These are phyloP conservation scores for Bipolaris oryzae DNA, from an alignment of 2,329 filamentous ascomycete species.

Conservation along the genomic window DNA sequence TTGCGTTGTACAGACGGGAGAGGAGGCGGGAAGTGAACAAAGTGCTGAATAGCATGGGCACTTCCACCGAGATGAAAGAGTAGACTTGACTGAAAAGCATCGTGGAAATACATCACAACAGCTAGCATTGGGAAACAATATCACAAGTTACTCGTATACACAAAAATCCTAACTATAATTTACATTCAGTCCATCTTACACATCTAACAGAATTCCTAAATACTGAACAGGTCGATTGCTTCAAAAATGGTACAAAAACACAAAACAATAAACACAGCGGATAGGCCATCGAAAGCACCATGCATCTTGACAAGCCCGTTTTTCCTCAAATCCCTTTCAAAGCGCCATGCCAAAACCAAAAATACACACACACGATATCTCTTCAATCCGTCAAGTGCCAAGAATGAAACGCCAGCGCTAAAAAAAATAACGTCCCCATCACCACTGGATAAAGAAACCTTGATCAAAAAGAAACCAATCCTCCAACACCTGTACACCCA, in stretches of 20 bases:
- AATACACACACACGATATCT: neutral
- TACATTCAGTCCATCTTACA: neutral
- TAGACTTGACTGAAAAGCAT: neutral
- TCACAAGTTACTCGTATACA: too few relatives aligned
- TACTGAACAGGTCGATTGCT: neutral
- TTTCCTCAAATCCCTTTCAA: neutral
- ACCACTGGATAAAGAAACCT: neutral
- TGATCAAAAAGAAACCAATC: neutral
- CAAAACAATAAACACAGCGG: too few relatives aligned
- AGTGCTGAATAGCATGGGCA: neutral
- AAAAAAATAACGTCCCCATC: neutral
- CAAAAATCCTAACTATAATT: too few relatives aligned
- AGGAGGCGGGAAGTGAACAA: neutral
- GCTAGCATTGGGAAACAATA: too few relatives aligned
- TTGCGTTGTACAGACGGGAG: neutral
- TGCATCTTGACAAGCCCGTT: neutral
- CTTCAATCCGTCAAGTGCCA: neutral
- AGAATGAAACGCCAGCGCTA: neutral
- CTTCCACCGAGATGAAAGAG: neutral
- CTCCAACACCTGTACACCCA: neutral
- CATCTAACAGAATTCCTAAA: neutral
- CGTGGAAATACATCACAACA: too few relatives aligned
- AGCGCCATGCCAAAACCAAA: constrained; percentile 1
- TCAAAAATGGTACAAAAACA: neutral
- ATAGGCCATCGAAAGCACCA: neutral